These are phyloP conservation scores for Pleomassaria siparia DNA, from an alignment of 2,329 filamentous ascomycete genomes.

Conservation along the genomic window DNA sequence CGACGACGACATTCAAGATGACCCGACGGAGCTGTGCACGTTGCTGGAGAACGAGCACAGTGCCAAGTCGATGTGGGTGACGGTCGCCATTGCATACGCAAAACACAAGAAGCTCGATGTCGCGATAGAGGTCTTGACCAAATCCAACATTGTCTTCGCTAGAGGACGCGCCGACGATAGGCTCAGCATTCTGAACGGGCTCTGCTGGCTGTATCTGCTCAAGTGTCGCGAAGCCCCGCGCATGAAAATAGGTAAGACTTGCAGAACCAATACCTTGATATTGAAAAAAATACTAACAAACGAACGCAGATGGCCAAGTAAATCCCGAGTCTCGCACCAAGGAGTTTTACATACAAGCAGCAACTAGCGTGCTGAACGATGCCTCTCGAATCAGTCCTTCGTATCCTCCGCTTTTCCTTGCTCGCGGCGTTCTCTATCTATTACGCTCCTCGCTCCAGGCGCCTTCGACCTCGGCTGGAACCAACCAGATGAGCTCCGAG, in stretches of 20 bases:
- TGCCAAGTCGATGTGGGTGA: slow-evolving; percentile 93
- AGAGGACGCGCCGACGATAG: slow-evolving; percentile 76
- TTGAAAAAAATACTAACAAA: slow-evolving; percentile 2
- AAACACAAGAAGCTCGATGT: slow-evolving; percentile 94
- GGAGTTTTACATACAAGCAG: slow-evolving; percentile 85
- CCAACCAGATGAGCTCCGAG: slow-evolving; percentile 68
- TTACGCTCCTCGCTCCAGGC: slow-evolving; percentile 82
- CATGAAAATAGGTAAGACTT: slow-evolving; percentile 59
- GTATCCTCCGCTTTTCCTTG: slow-evolving; percentile 87
- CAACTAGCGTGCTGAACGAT: slow-evolving; percentile 91
- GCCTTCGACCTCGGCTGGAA: slow-evolving; percentile 67
- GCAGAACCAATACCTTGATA: neutral
- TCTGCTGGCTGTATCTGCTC: slow-evolving; percentile 89
- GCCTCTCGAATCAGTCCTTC: slow-evolving; percentile 92
- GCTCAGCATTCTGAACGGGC: slow-evolving; percentile 77
- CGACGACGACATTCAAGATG: slow-evolving; percentile 79
- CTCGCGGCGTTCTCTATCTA: slow-evolving; percentile 84
- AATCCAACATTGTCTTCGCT: slow-evolving; percentile 71
- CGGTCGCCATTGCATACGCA: slow-evolving; percentile 93
- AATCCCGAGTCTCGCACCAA: slow-evolving; percentile 82
- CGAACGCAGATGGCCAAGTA: slow-evolving; percentile 43
- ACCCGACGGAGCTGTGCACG: slow-evolving; percentile 91
- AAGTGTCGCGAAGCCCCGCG: slow-evolving; percentile 82
- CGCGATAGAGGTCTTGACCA: slow-evolving; percentile 69
- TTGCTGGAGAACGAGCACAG: slow-evolving; percentile 93